Percentiles rank a stretch among this genome's conserved stretches.
phyloP scores from a whole-genome alignment of 2,329 filamentous ascomycete genomes.

The Aureobasidium sp. region DNA sequence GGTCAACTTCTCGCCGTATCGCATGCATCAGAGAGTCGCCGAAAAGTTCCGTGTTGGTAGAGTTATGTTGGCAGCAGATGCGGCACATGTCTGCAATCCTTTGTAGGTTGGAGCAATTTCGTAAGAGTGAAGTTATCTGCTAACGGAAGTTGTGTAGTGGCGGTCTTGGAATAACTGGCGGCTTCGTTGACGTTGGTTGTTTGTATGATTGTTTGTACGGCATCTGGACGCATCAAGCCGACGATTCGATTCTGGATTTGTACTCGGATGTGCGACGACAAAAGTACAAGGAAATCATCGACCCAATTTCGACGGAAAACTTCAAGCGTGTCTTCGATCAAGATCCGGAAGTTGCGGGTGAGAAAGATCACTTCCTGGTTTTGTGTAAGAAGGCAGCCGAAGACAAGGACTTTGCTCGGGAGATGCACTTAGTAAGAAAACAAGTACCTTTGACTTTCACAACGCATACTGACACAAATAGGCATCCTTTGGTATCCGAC shows the following conservation, averaged over 20 bases:
- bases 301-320: slow-evolving; percentile 32
- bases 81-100: slow-evolving; percentile 40
- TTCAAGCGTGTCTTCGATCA: slow-evolving; percentile 27
- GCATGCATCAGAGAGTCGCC: slow-evolving; percentile 44
- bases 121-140: background rate
- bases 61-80: slow-evolving; percentile 43
- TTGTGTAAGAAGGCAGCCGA: slow-evolving; percentile 25
- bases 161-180: slow-evolving; percentile 30
- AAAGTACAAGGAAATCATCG: slow-evolving; percentile 40
- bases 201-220: slow-evolving; percentile 31
- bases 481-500: slow-evolving; percentile 21
- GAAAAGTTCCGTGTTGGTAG: slow-evolving; percentile 36
- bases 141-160: slow-evolving; percentile 21
- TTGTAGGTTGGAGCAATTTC: slow-evolving; percentile 23
- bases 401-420: slow-evolving; percentile 25
- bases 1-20: slow-evolving; percentile 43
- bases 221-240: slow-evolving; percentile 26
- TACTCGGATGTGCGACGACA: slow-evolving; percentile 40
- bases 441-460: background rate
- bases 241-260: slow-evolving; percentile 35
- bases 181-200: slow-evolving; percentile 31
- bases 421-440: slow-evolving; percentile 29
- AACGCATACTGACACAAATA: slow-evolving; percentile 2
- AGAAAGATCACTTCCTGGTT: slow-evolving; percentile 29
- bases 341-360: slow-evolving; percentile 23